Base-by-base conservation (phyloP, 306 rosid genomes). In the Urtica urens region DNA sequence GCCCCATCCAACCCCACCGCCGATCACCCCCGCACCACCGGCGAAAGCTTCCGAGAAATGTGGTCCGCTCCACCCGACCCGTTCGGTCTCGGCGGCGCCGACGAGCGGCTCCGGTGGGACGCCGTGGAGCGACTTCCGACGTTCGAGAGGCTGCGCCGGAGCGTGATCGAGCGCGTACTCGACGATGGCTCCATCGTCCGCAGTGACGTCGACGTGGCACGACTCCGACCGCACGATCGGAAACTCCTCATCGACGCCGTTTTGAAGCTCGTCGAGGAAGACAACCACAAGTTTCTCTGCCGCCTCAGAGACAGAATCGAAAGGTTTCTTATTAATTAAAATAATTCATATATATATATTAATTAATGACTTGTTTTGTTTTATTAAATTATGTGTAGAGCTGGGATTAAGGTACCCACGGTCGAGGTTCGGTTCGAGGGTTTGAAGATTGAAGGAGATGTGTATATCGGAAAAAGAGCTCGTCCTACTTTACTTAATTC, bases 381-480 rank as follows among this genome's bases (percentile, higher is more conserved):
- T 23, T 11, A 22, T 20, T 23, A 24, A 21, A 10, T 62, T 49
- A 3, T 33, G 11, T 33, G n/a, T 24, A 90, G 97, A 52, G 95
- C 78, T 6, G 82, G 61, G 13, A 72, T 90, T 51, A 82, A 84
- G 66, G 71, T 77, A 51, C 82, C 94, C 0, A 74, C 74, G 59
- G 72, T 90, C 41, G 97, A 90, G 73, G 81, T 81, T 10, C 62
- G 95, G 25, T 90, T 65, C 38, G 76, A 90, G 72, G 22, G 75
- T 22, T 61, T 90, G 49, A 58, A 20, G 11, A 59, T 78, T 0
- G 92, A 84, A 55, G 97, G 92, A 42, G 84, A 81, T 46, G 95
- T 73, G 33, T 84, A 79, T 58, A 61, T 68, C 64, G 97, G 97
- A 38, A 75, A 58, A 51, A 78, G 97, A 61, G 87, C 93, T 23